phyloP scores from a whole-genome alignment of 305 asterid species.

The Solanum hybrid region DNA sequence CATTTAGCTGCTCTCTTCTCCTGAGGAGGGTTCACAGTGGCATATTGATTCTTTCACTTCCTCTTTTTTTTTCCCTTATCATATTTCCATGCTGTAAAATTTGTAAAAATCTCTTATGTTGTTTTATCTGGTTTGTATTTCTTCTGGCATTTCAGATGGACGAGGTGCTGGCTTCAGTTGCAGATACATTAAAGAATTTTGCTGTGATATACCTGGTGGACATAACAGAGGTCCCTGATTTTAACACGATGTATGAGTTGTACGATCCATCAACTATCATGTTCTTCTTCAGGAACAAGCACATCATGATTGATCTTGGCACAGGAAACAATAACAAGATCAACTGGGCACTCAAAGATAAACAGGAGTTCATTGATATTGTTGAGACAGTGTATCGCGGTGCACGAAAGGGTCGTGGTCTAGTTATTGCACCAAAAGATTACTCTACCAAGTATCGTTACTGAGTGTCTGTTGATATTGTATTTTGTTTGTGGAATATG shows the following conservation, averaged over 20 bases:
- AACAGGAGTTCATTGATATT: slow-evolving; percentile 81
- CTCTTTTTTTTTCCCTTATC: not conserved
- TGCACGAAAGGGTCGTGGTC: slow-evolving; percentile 94
- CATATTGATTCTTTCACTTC: not conserved
- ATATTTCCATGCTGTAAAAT: not conserved
- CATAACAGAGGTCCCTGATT: slow-evolving; percentile 77
- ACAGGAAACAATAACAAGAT: slow-evolving; percentile 94
- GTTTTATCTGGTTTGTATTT: not conserved
- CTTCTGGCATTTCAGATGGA: slow-evolving; percentile 51
- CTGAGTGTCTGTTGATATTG: slow-evolving; percentile 8
- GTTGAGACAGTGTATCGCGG: slow-evolving; percentile 80
- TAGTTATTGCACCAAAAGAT: slow-evolving; percentile 82
- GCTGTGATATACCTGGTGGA: slow-evolving; percentile 80
- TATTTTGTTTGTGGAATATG: not conserved
- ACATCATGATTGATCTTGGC: slow-evolving; percentile 83
- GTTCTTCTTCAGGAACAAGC: slow-evolving; percentile 90
- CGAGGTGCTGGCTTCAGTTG: slow-evolving; percentile 80
- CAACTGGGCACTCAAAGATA: slow-evolving; percentile 92
- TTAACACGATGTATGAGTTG: slow-evolving; percentile 85
- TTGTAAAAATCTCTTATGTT: not conserved
- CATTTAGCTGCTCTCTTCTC: not conserved
- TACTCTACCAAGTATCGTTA: slow-evolving; percentile 93
- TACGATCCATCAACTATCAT: slow-evolving; percentile 76
- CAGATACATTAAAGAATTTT: slow-evolving; percentile 78
- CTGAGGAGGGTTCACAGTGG: not conserved